A percentile compares a stretch with the other conserved stretches of the same genome.
Evolutionary conservation across 2,329 filamentous ascomycete species (phyloP).

Genomic region (Pseudohalonectria lignicola): DNA sequence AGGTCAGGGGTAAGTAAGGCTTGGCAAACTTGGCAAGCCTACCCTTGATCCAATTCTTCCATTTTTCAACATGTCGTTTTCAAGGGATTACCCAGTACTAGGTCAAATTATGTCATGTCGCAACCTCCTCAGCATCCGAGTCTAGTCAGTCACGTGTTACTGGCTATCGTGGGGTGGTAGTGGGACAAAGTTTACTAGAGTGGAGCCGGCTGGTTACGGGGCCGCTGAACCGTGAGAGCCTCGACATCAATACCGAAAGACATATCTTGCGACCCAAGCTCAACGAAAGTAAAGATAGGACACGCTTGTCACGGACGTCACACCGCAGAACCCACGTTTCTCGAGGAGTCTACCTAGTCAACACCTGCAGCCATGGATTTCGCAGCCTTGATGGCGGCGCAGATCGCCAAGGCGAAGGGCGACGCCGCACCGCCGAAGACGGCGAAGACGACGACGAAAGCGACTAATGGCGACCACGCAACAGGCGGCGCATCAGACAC

Average conservation of each 20-base stretch:
- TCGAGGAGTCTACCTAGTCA: neutral
- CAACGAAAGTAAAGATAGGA: too few relatives aligned
- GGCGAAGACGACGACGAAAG: neutral
- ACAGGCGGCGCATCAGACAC: slow-evolving; percentile 15
- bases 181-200: too few relatives aligned
- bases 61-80: too few relatives aligned
- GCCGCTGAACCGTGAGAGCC: neutral
- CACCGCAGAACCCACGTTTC: neutral
- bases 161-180: too few relatives aligned
- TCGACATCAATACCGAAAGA: neutral
- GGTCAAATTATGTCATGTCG: slow-evolving; percentile 10
- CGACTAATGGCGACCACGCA: slow-evolving; percentile 7
- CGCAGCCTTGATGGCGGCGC: slow-evolving; percentile 82
- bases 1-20: too few relatives aligned
- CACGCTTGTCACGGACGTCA: too few relatives aligned
- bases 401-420: slow-evolving; percentile 73
- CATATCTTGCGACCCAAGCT: too few relatives aligned
- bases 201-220: neutral
- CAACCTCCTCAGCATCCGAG: too few relatives aligned
- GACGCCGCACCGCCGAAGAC: slow-evolving; percentile 7
- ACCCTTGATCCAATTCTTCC: too few relatives aligned
- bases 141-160: too few relatives aligned
- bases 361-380: slow-evolving; percentile 66
- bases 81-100: too few relatives aligned
- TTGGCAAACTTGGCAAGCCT: too few relatives aligned